Conservation (phyloP, 805 yeast genomes). For the Schwanniomyces pseudopolymorphus region DNA sequence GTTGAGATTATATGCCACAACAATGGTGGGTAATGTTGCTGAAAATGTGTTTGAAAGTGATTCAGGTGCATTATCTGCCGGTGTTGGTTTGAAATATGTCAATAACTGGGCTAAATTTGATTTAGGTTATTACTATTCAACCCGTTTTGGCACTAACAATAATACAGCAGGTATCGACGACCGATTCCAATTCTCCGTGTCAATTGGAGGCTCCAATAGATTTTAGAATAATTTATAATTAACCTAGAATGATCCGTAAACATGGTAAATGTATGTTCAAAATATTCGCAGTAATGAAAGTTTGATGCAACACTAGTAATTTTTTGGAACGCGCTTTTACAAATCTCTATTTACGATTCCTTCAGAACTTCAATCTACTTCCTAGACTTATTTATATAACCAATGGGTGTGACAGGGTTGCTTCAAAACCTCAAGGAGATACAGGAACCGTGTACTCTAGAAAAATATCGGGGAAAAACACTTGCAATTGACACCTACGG, state of each 20-base stretch:
- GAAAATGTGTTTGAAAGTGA: constrained; percentile 23
- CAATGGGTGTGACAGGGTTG: constrained; percentile 83
- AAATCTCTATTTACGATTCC: neutral
- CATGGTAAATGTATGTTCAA: neutral
- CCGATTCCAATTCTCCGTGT: constrained; percentile 38
- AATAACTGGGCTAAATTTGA: constrained; percentile 42
- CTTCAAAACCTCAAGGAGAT: constrained; percentile 77
- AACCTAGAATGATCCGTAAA: neutral
- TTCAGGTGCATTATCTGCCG: constrained; percentile 25
- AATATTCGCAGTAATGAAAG: neutral
- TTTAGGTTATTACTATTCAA: constrained; percentile 36
- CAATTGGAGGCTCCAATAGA: constrained; percentile 38
- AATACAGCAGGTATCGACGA: constrained; percentile 29
- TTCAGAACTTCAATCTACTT: too few relatives aligned
- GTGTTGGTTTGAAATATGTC: constrained; percentile 38
- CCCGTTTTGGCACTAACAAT: constrained; percentile 17
- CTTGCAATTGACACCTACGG: constrained; percentile 95
- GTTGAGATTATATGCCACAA: constrained; percentile 55
- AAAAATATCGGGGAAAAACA: constrained; percentile 66
- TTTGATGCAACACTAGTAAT: neutral
- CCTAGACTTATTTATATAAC: neutral
- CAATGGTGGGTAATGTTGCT: constrained; percentile 63
- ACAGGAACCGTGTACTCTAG: constrained; percentile 58
- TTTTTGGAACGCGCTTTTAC: neutral
- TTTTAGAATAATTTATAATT: constrained; percentile 2